These are phyloP conservation scores for Phytophthora tubulina DNA, from an alignment of 352 stramenopile genomes.

Conservation along the genomic window DNA sequence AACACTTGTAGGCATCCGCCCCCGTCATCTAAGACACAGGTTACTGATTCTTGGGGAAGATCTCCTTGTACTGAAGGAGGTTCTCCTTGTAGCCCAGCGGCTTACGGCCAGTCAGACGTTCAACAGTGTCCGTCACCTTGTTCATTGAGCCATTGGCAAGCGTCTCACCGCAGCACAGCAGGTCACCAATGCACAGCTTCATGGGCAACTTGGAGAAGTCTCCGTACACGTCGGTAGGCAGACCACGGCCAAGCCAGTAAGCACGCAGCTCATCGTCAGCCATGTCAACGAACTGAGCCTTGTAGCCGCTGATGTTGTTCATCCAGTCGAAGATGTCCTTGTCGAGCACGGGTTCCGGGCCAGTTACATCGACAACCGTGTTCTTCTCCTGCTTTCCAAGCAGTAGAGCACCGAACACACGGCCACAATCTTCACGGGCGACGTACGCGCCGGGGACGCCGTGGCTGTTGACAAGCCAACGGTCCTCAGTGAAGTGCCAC, in stretches of 20 bases:
- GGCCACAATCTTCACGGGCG: constrained; percentile 34
- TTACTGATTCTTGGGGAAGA: constrained; percentile 31
- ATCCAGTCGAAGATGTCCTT: constrained; percentile 41
- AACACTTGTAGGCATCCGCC: neutral
- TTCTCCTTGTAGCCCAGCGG: constrained; percentile 26
- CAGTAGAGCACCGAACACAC: constrained; percentile 32
- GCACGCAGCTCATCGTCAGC: constrained; percentile 37
- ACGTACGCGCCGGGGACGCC: constrained; percentile 39
- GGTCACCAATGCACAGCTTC: constrained; percentile 36
- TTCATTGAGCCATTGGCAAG: constrained; percentile 35
- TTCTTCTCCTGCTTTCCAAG: constrained; percentile 32
- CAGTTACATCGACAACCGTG: constrained; percentile 37
- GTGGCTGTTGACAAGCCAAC: constrained; percentile 47
- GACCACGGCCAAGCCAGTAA: constrained; percentile 24
- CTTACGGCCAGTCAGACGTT: constrained; percentile 29
- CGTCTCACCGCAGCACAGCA: constrained; percentile 33
- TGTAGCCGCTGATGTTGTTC: constrained; percentile 34
- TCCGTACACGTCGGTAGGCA: constrained; percentile 28
- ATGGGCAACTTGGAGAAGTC: constrained; percentile 31
- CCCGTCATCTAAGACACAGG: neutral
- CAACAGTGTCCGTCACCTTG: constrained; percentile 22
- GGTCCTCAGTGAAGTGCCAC: constrained; percentile 45
- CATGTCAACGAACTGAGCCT: constrained; percentile 42
- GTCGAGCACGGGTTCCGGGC: constrained; percentile 28
- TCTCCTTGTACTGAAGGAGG: constrained; percentile 25